Percentiles rank a stretch among this genome's conserved stretches.
Conservation (phyloP, 371 early-diverging fungal genomes). For the Circinella umbellata region DNA sequence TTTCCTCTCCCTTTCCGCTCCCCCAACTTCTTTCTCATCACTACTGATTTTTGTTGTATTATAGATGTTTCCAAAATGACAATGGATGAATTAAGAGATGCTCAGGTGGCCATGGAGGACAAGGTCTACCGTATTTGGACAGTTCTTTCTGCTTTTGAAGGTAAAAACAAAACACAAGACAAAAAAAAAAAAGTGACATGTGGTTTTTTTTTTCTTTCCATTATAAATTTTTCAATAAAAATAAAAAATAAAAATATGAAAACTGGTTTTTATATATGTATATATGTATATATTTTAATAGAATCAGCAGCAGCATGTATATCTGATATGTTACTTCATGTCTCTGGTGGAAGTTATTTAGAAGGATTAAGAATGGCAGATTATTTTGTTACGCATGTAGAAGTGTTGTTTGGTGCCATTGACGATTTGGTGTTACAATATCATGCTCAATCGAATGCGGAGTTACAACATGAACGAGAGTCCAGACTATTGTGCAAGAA, state of each 20-base stretch:
- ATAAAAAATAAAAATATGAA: too few species aligned
- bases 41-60: neutral
- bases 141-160: slow-evolving; percentile 83
- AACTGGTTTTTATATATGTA: too few species aligned
- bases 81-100: slow-evolving; percentile 51
- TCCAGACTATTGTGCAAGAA: slow-evolving; percentile 91
- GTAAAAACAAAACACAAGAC: slow-evolving; percentile 33
- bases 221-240: neutral
- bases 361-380: slow-evolving; percentile 91
- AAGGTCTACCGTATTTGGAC: slow-evolving; percentile 86
- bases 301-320: slow-evolving; percentile 97
- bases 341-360: slow-evolving; percentile 82
- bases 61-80: slow-evolving; percentile 30
- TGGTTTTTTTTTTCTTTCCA: slow-evolving; percentile 3
- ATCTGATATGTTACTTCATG: slow-evolving; percentile 93
- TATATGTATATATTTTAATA: slow-evolving; percentile 3
- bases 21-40: too few species aligned
- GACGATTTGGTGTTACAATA: slow-evolving; percentile 65
- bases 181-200: neutral
- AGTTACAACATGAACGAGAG: slow-evolving; percentile 80
- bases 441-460: slow-evolving; percentile 35
- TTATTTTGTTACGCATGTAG: slow-evolving; percentile 91
- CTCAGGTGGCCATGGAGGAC: slow-evolving; percentile 70
- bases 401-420: slow-evolving; percentile 89
- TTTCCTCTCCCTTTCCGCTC: too few species aligned